These are phyloP conservation scores for Ogataea saltuana DNA, from an alignment of 805 yeast species.

Conservation along the genomic window DNA sequence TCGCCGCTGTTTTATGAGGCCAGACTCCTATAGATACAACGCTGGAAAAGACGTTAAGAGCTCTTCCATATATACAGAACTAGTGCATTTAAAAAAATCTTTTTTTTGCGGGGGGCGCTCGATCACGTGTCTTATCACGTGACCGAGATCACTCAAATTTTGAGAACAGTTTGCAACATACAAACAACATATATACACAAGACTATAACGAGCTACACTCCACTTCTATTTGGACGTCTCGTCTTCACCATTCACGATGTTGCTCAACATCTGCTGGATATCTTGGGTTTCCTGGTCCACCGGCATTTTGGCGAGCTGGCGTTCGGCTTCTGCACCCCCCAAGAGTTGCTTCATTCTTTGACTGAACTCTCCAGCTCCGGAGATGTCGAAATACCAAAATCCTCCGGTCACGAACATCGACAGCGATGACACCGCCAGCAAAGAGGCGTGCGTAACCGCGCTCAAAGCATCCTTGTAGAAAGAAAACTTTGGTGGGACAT, in stretches of 20 bases:
- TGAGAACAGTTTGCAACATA: neutral
- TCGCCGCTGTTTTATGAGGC: too few relatives aligned
- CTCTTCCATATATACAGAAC: too few relatives aligned
- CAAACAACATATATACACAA: neutral
- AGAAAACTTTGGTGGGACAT: conserved; percentile 79
- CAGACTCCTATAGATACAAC: too few relatives aligned
- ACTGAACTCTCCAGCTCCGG: conserved; percentile 69
- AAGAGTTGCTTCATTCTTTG: conserved; percentile 59
- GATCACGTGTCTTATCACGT: conserved; percentile 3
- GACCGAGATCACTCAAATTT: neutral
- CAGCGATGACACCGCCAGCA: conserved; percentile 69
- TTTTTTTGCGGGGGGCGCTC: too few relatives aligned
- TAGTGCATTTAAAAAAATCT: too few relatives aligned
- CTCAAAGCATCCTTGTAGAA: conserved; percentile 80
- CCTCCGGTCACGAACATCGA: conserved; percentile 73
- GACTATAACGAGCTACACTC: neutral
- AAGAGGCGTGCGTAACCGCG: conserved; percentile 80
- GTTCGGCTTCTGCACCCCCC: conserved; percentile 68
- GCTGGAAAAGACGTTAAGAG: too few relatives aligned
- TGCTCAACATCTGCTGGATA: conserved; percentile 47
- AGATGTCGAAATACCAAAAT: conserved; percentile 79
- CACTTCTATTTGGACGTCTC: neutral
- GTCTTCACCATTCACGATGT: conserved; percentile 18
- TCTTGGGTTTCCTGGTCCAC: conserved; percentile 60
- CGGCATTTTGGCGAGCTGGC: conserved; percentile 44